Base-by-base conservation (phyloP, 2,329 filamentous ascomycete species). In the Pezicula carpinea region DNA sequence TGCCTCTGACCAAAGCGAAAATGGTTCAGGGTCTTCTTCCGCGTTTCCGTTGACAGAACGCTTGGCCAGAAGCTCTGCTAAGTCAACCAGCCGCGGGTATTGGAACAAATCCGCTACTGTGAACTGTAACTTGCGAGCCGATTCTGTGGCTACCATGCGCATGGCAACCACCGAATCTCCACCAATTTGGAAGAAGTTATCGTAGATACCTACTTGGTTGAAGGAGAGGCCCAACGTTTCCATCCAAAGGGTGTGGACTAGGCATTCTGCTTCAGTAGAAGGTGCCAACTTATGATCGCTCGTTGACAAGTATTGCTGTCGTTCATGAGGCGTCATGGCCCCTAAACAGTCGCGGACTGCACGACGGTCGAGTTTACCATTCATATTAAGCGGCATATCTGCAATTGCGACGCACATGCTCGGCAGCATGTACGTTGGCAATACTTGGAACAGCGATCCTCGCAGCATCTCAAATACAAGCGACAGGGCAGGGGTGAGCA, bases 241-340 rank as follows among this genome's bases (percentile, higher is more conserved):
- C 26, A 69, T 67, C 76, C 77, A 82, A 10, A 76, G 62, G 4
- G 62, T 58, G 10, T 69, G 69, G 4, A 81, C 63, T 8, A 62
- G 65, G 14, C 14, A n/a, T 35, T 43, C 39, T 34, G 31, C 15
- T 6, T 43, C n/a, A 14, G 45, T 43, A n/a, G 36, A 26, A 22
- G 45, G 26, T 23, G 32, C 19, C 39, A 32, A 15, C 17, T 43
- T 34, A 10, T 26, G 29, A 26, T 36, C 39, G n/a, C 29, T 34
- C 18, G 38, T 21, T 32, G 40, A 21, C 13, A 44, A 32, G 19
- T 26, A 17, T 33, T 36, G 35, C 35, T 44, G 22, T 21, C 31
- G 40, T 14, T 23, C 46, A 19, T 34, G 14, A 17, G 10, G n/a
- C 11, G n/a, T 15, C 22, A 44, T 39, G 17, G 22, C 31, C 26